Evolutionary conservation across 169 alveolate genomes (phyloP).

Genomic region (Pseudocohnilembus persalinus): DNA sequence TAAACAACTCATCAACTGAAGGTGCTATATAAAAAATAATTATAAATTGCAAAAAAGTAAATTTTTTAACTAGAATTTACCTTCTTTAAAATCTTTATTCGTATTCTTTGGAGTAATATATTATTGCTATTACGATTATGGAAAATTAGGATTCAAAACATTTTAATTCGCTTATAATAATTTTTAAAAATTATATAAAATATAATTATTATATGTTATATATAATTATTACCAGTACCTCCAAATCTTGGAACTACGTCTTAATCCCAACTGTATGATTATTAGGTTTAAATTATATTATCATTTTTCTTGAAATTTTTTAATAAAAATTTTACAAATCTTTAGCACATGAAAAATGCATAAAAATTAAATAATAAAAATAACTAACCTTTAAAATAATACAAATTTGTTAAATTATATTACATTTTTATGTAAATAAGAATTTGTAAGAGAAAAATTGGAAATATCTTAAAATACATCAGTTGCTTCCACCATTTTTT

Average conservation of each 20-base stretch:
- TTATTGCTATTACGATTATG: neutral
- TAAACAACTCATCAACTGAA: constrained; percentile 27
- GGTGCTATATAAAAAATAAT: too few species aligned
- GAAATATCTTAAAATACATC: constrained; percentile 70
- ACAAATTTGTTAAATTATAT: neutral
- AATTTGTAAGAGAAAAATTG: constrained; percentile 37
- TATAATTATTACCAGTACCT: constrained; percentile 23
- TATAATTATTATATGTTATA: neutral
- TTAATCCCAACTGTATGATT: neutral
- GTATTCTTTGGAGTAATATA: constrained; percentile 5
- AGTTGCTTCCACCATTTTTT: constrained; percentile 79
- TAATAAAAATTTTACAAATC: too few species aligned
- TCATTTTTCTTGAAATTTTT: too few species aligned
- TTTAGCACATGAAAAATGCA: too few species aligned
- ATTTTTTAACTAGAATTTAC: too few species aligned
- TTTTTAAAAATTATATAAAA: neutral
- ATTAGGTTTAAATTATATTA: too few species aligned
- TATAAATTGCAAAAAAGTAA: too few species aligned
- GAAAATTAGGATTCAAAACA: too few species aligned
- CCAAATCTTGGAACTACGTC: constrained; percentile 47
- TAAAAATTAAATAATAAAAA: too few species aligned
- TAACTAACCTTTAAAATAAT: too few species aligned
- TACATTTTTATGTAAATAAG: constrained; percentile 50
- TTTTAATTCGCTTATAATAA: neutral
- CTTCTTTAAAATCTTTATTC: too few species aligned